Evolutionary conservation across 164 flowering plant species (phyloP).

Genomic region (Saururus chinensis): DNA sequence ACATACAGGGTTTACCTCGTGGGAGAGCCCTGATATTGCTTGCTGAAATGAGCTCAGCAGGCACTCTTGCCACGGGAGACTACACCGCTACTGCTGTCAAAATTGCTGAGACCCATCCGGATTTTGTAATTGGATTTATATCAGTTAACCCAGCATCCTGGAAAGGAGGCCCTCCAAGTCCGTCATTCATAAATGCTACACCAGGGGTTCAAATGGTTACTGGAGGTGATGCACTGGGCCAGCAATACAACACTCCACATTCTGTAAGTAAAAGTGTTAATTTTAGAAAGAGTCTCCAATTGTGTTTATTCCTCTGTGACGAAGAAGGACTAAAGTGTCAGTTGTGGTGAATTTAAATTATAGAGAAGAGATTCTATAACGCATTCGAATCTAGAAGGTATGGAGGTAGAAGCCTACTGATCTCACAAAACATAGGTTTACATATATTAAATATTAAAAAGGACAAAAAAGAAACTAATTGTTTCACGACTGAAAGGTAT

Average conservation of each 20-base stretch:
- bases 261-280: conserved; percentile 73
- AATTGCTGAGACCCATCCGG: conserved; percentile 83
- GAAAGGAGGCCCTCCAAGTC: conserved; percentile 62
- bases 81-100: conserved; percentile 92
- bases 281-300: not conserved
- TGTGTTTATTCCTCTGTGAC: not conserved
- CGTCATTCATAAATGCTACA: conserved; percentile 77
- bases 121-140: conserved; percentile 95
- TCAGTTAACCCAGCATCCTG: conserved; percentile 97
- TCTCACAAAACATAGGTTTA: no score
- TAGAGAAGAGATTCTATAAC: not conserved
- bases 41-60: conserved; percentile 99
- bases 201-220: conserved; percentile 59
- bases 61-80: conserved; percentile 88
- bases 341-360: not conserved
- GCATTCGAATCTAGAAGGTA: not conserved
- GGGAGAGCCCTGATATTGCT: conserved; percentile 87
- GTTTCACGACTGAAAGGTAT: no score
- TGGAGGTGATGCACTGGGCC: conserved; percentile 91
- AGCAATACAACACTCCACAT: conserved; percentile 88
- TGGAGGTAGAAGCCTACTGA: not conserved
- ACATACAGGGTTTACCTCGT: conserved; percentile 67
- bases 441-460: no score
- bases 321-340: not conserved
- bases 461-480: no score